A percentile compares a stretch with the other conserved stretches of the same genome.
Conservation (phyloP, 1,284 basidiomycete genomes). For the Sparassis latifolia region DNA sequence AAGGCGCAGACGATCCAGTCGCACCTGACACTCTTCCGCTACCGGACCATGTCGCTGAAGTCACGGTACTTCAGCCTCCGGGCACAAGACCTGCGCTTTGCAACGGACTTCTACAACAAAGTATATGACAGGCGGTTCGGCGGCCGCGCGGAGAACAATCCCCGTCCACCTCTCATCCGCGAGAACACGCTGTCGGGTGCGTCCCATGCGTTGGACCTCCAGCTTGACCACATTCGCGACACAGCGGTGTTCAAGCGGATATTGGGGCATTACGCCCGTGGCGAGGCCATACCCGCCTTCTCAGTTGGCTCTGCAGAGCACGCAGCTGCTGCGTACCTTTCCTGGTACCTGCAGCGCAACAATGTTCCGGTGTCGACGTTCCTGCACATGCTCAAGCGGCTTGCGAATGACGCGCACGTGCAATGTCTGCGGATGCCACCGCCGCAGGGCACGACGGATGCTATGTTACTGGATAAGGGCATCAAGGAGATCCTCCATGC, state of each 20-base stretch:
- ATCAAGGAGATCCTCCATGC: conserved; percentile 64
- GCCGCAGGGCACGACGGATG: conserved; percentile 47
- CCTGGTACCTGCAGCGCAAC: conserved; percentile 62
- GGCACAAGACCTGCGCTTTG: conserved; percentile 65
- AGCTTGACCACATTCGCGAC: conserved; percentile 40
- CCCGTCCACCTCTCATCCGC: conserved; percentile 58
- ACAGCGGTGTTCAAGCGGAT: conserved; percentile 38
- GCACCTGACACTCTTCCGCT: conserved; percentile 67
- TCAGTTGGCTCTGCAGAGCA: conserved; percentile 30
- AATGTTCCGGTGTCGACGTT: conserved; percentile 62
- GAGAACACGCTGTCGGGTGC: conserved; percentile 62
- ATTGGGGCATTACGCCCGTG: conserved; percentile 45
- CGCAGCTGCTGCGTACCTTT: conserved; percentile 26
- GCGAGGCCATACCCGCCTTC: conserved; percentile 18
- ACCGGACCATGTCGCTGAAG: conserved; percentile 50
- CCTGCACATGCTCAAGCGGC: conserved; percentile 47
- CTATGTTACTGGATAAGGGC: conserved; percentile 43
- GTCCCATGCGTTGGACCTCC: conserved; percentile 52
- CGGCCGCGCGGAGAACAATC: conserved; percentile 55
- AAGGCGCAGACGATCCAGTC: conserved; percentile 74
- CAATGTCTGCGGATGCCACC: conserved; percentile 42
- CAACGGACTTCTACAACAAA: conserved; percentile 66
- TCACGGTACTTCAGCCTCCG: conserved; percentile 58
- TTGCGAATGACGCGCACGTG: conserved; percentile 53
- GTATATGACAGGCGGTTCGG: conserved; percentile 67